These are phyloP conservation scores for Aquilaria yunnanensis DNA, from an alignment of 345 rosid genomes.

Conservation along the genomic window DNA sequence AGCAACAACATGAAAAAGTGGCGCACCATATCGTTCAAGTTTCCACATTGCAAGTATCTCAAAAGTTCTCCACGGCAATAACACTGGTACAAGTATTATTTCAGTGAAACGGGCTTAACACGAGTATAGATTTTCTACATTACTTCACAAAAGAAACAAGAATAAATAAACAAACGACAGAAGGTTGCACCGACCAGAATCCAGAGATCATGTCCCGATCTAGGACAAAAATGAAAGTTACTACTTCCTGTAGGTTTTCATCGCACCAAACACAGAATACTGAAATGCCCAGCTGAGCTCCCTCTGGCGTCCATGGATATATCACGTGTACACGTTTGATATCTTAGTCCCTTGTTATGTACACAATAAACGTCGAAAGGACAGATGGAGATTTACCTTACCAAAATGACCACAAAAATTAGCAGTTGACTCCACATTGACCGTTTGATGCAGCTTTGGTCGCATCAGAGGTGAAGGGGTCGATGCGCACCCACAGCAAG, in stretches of 20 bases:
- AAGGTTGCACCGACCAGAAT: neutral
- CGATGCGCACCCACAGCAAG: conserved; percentile 95
- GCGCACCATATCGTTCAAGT: too few relatives aligned
- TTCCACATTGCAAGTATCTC: too few relatives aligned
- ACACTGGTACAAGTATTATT: too few relatives aligned
- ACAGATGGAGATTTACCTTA: conserved; percentile 1
- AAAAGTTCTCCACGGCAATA: too few relatives aligned
- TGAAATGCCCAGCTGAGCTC: too few relatives aligned
- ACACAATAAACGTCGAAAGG: conserved; percentile 15
- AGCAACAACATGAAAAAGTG: too few relatives aligned
- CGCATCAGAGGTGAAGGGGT: conserved; percentile 62
- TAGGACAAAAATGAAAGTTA: neutral
- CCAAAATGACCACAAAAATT: neutral
- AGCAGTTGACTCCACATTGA: conserved; percentile 73
- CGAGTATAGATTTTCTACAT: neutral
- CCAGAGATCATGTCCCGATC: neutral
- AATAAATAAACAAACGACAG: neutral
- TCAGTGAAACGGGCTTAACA: too few relatives aligned
- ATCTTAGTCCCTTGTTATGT: conserved; percentile 17
- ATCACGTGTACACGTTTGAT: neutral
- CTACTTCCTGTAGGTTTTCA: too few relatives aligned
- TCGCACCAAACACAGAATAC: too few relatives aligned
- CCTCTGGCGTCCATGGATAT: neutral
- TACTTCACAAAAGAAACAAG: neutral
- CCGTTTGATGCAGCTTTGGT: conserved; percentile 44